These are phyloP conservation scores for Phaeosphaeria sp. DNA, from an alignment of 2,329 filamentous ascomycete genomes.

Conservation along the genomic window DNA sequence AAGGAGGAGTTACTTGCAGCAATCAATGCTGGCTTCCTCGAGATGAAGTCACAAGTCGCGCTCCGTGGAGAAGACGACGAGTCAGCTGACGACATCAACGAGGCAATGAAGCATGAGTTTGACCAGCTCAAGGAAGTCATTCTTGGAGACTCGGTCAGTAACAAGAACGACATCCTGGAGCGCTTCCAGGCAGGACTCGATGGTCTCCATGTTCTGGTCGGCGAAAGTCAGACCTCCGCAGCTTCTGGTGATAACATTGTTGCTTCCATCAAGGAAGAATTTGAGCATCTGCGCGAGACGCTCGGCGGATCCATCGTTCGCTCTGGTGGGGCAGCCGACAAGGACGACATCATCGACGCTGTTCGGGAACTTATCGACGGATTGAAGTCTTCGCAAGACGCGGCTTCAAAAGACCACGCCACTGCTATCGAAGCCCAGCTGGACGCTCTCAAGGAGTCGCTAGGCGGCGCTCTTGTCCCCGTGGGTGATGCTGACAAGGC, in stretches of 20 bases:
- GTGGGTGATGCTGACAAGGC: constrained; percentile 46
- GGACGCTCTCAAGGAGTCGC: constrained; percentile 51
- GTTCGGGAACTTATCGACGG: constrained; percentile 60
- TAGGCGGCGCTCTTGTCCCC: constrained; percentile 52
- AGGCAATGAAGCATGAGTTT: constrained; percentile 81
- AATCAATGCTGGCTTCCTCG: constrained; percentile 49
- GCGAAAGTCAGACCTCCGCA: constrained; percentile 34
- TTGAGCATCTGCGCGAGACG: constrained; percentile 66
- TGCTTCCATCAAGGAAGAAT: constrained; percentile 63
- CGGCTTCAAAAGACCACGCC: constrained; percentile 51
- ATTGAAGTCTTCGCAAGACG: constrained; percentile 51
- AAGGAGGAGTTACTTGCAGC: constrained; percentile 50
- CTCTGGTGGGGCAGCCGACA: constrained; percentile 56
- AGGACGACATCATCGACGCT: constrained; percentile 74
- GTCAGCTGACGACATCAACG: constrained; percentile 59
- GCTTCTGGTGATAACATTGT: constrained; percentile 54
- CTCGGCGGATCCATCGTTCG: constrained; percentile 61
- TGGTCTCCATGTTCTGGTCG: constrained; percentile 54
- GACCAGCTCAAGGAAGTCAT: constrained; percentile 81
- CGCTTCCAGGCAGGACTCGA: constrained; percentile 63
- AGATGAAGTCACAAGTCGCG: constrained; percentile 50
- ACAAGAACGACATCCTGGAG: constrained; percentile 69
- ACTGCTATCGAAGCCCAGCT: constrained; percentile 53
- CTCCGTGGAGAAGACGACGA: constrained; percentile 46
- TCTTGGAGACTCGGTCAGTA: constrained; percentile 63